These are phyloP conservation scores for Kuraishia floccosa DNA, from an alignment of 805 yeast genomes.

Conservation along the genomic window DNA sequence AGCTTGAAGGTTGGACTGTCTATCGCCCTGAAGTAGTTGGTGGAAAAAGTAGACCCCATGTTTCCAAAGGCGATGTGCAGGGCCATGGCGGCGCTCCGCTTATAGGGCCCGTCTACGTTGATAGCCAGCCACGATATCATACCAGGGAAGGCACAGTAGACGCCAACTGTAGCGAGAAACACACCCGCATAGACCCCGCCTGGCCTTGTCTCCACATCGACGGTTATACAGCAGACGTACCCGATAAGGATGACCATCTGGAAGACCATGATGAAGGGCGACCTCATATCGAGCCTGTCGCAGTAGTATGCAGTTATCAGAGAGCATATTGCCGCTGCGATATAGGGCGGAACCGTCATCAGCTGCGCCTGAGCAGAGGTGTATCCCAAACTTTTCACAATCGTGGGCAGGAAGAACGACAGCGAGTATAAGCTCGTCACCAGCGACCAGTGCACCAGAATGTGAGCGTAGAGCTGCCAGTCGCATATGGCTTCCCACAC, in stretches of 20 bases:
- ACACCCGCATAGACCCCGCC: constrained; percentile 20
- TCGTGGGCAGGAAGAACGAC: constrained; percentile 2
- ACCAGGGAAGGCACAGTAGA: constrained; percentile 19
- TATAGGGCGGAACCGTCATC: constrained; percentile 9
- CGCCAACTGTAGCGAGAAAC: constrained; percentile 19
- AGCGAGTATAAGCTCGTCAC: constrained; percentile 1
- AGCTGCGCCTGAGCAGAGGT: constrained; percentile 3
- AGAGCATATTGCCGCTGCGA: constrained; percentile 18
- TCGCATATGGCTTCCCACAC: constrained; percentile 23
- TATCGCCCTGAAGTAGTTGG: constrained; percentile 19
- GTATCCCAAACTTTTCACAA: constrained; percentile 2
- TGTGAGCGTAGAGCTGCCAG: constrained; percentile 1
- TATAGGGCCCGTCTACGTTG: constrained; percentile 22
- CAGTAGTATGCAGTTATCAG: constrained; percentile 14
- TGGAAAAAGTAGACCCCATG: constrained; percentile 23
- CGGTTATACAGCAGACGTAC: constrained; percentile 16
- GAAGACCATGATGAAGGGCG: constrained; percentile 18
- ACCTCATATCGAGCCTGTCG: constrained; percentile 16
- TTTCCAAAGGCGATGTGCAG: constrained; percentile 27
- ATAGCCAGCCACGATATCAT: constrained; percentile 24
- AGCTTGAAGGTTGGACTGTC: constrained; percentile 16
- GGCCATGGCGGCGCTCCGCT: constrained; percentile 26
- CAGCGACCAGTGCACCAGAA: constrained; percentile 1
- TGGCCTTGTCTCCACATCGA: constrained; percentile 13
- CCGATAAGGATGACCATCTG: constrained; percentile 20